Conservation (phyloP, 2,329 filamentous ascomycete species). For the Aplosporella prunicola region DNA sequence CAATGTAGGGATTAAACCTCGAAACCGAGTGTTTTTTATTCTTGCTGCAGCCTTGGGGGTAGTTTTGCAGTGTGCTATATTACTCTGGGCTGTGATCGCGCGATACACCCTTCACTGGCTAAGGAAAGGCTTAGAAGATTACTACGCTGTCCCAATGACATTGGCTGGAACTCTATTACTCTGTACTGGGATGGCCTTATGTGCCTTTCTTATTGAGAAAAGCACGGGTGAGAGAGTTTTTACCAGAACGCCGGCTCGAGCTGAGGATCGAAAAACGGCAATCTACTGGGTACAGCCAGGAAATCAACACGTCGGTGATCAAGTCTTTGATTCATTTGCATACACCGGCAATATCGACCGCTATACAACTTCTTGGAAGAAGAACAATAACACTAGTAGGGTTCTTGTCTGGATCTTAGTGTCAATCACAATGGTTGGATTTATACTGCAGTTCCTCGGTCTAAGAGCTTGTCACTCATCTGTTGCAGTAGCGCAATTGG, state of each 20-base stretch:
- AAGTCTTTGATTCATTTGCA: conserved; percentile 28
- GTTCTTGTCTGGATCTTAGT: conserved; percentile 11
- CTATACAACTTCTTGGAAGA: conserved; percentile 15
- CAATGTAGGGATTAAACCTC: conserved; percentile 16
- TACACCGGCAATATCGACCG: conserved; percentile 4
- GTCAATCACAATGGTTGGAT: conserved; percentile 23
- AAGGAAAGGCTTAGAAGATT: background rate
- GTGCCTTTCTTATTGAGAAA: conserved; percentile 26
- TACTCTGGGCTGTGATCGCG: conserved; percentile 10
- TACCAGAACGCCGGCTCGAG: conserved; percentile 1
- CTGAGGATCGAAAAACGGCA: conserved; percentile 17
- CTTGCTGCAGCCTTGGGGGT: conserved; percentile 14
- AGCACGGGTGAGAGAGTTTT: conserved; percentile 16
- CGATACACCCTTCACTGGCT: conserved; percentile 7
- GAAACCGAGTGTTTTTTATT: background rate
- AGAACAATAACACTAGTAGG: conserved; percentile 1
- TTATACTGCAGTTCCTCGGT: conserved; percentile 31
- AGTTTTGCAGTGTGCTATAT: conserved; percentile 8
- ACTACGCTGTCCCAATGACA: conserved; percentile 25
- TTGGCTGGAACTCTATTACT: conserved; percentile 25
- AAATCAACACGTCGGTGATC: conserved; percentile 28
- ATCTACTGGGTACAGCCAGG: conserved; percentile 33
- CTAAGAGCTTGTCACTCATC: conserved; percentile 29
- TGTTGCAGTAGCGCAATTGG: conserved; percentile 27
- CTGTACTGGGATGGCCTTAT: conserved; percentile 20